Conservation (phyloP, 768 basidiomycete species). For the Trichaptum fuscoviolaceum region DNA sequence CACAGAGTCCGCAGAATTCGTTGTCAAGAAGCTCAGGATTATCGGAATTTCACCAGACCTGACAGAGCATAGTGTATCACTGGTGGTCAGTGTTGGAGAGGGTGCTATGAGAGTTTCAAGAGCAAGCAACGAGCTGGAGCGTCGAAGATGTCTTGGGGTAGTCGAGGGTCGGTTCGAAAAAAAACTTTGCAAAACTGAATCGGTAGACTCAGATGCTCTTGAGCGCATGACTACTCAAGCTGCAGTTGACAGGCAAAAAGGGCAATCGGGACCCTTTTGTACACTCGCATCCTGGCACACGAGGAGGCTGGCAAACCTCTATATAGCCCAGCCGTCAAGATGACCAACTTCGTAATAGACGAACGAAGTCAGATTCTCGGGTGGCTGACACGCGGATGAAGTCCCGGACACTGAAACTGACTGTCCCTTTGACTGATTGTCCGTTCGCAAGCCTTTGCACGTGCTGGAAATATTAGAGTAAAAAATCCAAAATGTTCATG, state of each 20-base stretch:
- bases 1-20: background rate
- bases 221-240: background rate
- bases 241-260: background rate
- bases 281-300: background rate
- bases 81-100: background rate
- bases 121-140: background rate
- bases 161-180: background rate
- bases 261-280: background rate
- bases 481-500: slow-evolving; percentile 1
- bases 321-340: no score
- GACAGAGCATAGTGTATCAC: background rate
- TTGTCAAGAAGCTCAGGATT: background rate
- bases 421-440: background rate
- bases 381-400: background rate
- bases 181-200: background rate
- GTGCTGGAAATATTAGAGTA: background rate
- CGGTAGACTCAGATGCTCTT: background rate
- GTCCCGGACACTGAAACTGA: background rate
- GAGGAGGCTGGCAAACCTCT: background rate
- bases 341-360: no score
- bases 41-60: background rate
- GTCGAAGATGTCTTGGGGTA: background rate
- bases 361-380: background rate
- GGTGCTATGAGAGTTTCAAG: background rate
- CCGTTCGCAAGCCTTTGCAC: background rate